These are phyloP conservation scores for Pichia paraexigua DNA, from an alignment of 805 yeast species.

Conservation along the genomic window DNA sequence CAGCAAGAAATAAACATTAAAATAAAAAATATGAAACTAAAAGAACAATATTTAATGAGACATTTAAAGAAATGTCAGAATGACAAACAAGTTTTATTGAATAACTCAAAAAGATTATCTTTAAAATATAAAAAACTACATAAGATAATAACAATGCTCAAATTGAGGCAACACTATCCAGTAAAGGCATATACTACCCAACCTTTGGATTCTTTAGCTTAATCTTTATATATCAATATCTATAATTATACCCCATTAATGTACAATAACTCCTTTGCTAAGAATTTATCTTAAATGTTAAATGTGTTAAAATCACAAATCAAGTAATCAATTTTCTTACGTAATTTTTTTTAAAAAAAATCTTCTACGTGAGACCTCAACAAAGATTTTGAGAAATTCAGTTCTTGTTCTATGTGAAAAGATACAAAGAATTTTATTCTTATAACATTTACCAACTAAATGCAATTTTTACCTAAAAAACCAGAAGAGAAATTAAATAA, in stretches of 20 bases:
- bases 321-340: not conserved
- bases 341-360: not conserved
- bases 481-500: not conserved
- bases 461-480: not conserved
- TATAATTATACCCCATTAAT: not conserved
- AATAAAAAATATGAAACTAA: not conserved
- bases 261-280: not conserved
- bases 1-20: not conserved
- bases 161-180: constrained; percentile 8
- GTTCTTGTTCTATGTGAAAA: not conserved
- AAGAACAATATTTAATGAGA: not conserved
- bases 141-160: constrained; percentile 18
- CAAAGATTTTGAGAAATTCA: not conserved
- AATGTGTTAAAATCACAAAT: too few relatives aligned
- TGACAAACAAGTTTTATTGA: not conserved
- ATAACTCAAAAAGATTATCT: not conserved
- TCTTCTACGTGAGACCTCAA: not conserved
- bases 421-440: not conserved
- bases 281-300: not conserved
- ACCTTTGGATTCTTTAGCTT: not conserved
- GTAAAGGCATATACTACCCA: constrained; percentile 8
- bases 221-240: not conserved
- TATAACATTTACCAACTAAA: not conserved
- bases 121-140: constrained; percentile 13
- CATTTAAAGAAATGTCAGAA: not conserved